These are phyloP conservation scores for Talaromyces adpressus DNA, from an alignment of 495 filamentous ascomycete genomes.

Conservation along the genomic window DNA sequence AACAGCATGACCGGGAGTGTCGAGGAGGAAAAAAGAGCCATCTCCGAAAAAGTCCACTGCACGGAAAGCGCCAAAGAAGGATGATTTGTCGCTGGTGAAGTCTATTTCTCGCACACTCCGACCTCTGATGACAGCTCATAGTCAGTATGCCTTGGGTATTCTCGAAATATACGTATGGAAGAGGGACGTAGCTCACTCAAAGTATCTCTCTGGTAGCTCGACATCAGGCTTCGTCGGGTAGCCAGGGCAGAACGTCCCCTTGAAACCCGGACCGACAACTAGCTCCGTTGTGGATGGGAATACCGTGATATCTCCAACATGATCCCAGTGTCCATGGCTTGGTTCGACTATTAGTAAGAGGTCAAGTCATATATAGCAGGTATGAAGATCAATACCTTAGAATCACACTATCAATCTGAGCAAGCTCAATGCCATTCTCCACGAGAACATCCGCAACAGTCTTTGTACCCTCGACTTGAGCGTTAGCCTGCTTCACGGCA, in stretches of 20 bases:
- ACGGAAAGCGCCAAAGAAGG: constrained; percentile 22
- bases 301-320: constrained; percentile 45
- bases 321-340: constrained; percentile 56
- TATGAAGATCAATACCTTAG: constrained; percentile 27
- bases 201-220: constrained; percentile 35
- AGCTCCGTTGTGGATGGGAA: constrained; percentile 45
- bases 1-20: constrained; percentile 36
- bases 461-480: constrained; percentile 32
- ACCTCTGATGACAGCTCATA: background rate
- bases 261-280: constrained; percentile 52
- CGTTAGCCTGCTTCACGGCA: constrained; percentile 14
- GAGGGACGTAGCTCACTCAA: constrained; percentile 23
- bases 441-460: constrained; percentile 44
- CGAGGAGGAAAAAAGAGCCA: constrained; percentile 41
- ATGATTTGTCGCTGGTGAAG: constrained; percentile 30
- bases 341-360: background rate
- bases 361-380: background rate
- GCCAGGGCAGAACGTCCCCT: constrained; percentile 35
- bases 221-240: constrained; percentile 40
- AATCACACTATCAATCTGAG: constrained; percentile 48
- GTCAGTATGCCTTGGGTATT: background rate
- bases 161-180: background rate
- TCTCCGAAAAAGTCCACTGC: constrained; percentile 50
- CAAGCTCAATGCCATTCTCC: constrained; percentile 34
- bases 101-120: constrained; percentile 43